Evolutionary conservation across 331 rosid genomes (phyloP), one percentile per base, ranked within the genome.

Genomic region (Stylosanthes scabra): DNA sequence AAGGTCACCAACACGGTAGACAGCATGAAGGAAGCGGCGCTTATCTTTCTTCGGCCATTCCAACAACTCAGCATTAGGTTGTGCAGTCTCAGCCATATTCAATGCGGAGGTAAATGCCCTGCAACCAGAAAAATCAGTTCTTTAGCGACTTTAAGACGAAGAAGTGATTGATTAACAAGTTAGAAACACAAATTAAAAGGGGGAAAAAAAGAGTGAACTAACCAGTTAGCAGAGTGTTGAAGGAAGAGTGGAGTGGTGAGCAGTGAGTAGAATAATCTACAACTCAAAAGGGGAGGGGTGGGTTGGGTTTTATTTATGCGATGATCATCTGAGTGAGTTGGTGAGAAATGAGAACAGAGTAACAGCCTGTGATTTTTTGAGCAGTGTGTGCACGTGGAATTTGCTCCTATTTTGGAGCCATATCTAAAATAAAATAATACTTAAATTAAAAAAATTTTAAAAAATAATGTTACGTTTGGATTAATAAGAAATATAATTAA

Each of bases 1-100:
- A 71, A 94, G 99, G 78, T 94, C 97, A 71, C 97, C 97, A 59
- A 94, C 99, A 63, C 99, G 96, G 78, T 94, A 94, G 62, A 94
- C 97, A 49, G 70, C 97, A 80, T 94, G 99, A 52, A 94, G 93
- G 66, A 91, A 45, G 39, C 99, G 96, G 58, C 93, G 97, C 65
- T 61, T 89, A 82, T 94, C 97, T 69, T 91, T 88, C 84, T 85
- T 86, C 2, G 97, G 89, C 96, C 97, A 91, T 70, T 94, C 96
- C 75, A 91, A 69, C 80, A 94, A 45, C 74, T 91, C 96, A 2
- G 93, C 80, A 71, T 61, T 87, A 13, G 93, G 74, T 59, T 83
- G 72, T 58, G 88, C 70, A 49, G 89, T 84, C 82, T 85, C 98
- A 44, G 97, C 96, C 97, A 94, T 91, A 28, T 51, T 76, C 74